Percentiles rank a stretch among this genome's conserved stretches.
Conservation (phyloP, 1,284 basidiomycete species). For the Cronartium quercuum region DNA sequence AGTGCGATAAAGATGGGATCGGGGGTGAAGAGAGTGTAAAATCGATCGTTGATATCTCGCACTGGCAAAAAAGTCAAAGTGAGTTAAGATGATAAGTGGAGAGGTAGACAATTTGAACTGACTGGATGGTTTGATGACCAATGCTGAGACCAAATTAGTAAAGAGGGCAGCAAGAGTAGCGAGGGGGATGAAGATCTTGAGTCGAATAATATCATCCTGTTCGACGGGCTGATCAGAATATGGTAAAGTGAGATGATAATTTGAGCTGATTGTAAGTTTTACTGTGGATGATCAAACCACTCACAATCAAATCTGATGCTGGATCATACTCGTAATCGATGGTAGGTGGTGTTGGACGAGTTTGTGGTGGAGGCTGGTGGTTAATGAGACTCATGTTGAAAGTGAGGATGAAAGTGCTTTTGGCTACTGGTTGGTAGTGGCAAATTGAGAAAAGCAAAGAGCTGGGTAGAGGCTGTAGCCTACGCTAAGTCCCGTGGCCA, state of each 20-base stretch:
- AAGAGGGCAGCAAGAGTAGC: conserved; percentile 35
- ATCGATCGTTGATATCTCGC: conserved; percentile 36
- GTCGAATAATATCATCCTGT: conserved; percentile 35
- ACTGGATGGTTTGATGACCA: conserved; percentile 37
- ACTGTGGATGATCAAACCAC: background rate
- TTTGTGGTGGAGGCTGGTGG: too few relatives aligned
- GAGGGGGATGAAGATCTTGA: conserved; percentile 38
- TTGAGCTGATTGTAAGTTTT: background rate
- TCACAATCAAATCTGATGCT: conserved; percentile 24
- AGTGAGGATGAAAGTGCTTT: too few relatives aligned
- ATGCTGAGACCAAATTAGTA: conserved; percentile 25
- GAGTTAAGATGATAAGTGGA: background rate
- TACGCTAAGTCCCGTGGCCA: too few relatives aligned
- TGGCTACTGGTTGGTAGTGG: too few relatives aligned
- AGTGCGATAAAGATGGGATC: conserved; percentile 22
- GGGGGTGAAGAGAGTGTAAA: conserved; percentile 37
- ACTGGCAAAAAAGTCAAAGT: background rate
- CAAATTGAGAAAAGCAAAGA: too few relatives aligned
- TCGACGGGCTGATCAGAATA: conserved; percentile 17
- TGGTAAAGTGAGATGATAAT: background rate
- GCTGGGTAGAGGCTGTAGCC: too few relatives aligned
- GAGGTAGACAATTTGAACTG: background rate
- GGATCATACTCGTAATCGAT: too few relatives aligned
- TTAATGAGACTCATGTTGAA: too few relatives aligned
- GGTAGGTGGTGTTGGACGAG: too few relatives aligned